phyloP scores from a whole-genome alignment of 441 rosid genomes.

The Erodium chrysanthum region DNA sequence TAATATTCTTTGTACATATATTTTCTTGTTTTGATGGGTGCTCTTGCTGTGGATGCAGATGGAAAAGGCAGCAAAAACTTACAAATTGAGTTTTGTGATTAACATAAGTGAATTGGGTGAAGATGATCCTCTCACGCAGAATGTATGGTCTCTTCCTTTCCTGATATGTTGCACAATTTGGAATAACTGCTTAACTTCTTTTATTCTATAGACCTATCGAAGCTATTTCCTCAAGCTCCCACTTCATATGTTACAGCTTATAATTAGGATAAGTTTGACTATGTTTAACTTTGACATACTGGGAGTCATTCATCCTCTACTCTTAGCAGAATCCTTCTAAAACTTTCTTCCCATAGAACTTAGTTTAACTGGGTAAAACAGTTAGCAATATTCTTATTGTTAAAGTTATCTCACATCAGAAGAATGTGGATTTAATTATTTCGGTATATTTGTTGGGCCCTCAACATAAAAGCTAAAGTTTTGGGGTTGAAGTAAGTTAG shows the following conservation, averaged over 20 bases:
- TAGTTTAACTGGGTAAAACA: constrained; percentile 14
- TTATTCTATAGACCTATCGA: neutral
- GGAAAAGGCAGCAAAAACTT: constrained; percentile 43
- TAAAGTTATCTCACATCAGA: too few relatives aligned
- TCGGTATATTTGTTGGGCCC: too few relatives aligned
- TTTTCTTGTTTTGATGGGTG: constrained; percentile 9
- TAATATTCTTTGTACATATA: neutral
- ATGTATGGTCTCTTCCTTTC: constrained; percentile 33
- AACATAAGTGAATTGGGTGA: constrained; percentile 48
- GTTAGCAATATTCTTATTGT: constrained; percentile 15
- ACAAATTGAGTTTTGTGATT: constrained; percentile 48
- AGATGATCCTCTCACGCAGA: constrained; percentile 51
- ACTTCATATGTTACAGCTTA: neutral
- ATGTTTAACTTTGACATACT: neutral
- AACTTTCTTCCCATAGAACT: constrained; percentile 8
- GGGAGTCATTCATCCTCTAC: neutral
- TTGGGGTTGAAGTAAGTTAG: too few relatives aligned
- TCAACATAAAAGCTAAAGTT: too few relatives aligned
- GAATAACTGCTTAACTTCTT: neutral
- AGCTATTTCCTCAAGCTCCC: neutral
- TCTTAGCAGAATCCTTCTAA: neutral
- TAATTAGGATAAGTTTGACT: neutral
- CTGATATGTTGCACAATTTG: neutral
- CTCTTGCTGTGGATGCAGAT: constrained; percentile 40
- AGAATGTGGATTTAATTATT: too few relatives aligned